Conservation (phyloP, 1,284 basidiomycete genomes). For the Rhodofomes roseus region DNA sequence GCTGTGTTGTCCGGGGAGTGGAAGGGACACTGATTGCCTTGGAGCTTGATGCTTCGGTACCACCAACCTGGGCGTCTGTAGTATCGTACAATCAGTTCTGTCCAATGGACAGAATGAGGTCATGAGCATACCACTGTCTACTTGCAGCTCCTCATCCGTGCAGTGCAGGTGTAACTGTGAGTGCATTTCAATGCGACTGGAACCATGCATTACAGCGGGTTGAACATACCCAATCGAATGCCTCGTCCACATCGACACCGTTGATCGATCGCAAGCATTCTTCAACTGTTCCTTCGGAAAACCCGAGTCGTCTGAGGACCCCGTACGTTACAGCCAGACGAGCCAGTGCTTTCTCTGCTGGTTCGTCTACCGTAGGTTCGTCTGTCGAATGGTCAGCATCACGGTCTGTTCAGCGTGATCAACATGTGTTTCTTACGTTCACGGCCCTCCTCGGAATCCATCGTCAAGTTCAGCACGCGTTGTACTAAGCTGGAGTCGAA, state of each 20-base stretch:
- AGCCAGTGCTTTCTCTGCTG: slow-evolving; percentile 71
- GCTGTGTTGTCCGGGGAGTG: slow-evolving; percentile 23
- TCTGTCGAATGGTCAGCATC: slow-evolving; percentile 22
- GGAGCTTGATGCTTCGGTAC: background rate
- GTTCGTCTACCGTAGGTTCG: slow-evolving; percentile 39
- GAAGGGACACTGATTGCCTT: slow-evolving; percentile 29
- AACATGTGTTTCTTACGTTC: slow-evolving; percentile 30
- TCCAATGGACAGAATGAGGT: background rate
- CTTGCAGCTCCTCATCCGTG: slow-evolving; percentile 52
- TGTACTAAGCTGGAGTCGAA: slow-evolving; percentile 60
- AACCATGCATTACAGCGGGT: background rate
- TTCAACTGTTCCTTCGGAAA: slow-evolving; percentile 65
- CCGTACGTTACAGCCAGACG: slow-evolving; percentile 81
- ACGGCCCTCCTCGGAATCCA: slow-evolving; percentile 31
- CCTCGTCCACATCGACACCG: slow-evolving; percentile 83
- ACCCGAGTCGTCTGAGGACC: slow-evolving; percentile 82
- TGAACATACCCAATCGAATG: slow-evolving; percentile 82
- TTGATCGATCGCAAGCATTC: slow-evolving; percentile 63
- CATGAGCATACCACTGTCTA: slow-evolving; percentile 24
- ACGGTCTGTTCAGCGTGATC: background rate
- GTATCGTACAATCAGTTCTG: background rate
- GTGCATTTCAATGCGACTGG: background rate
- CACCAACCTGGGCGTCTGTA: background rate
- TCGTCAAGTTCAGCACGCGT: slow-evolving; percentile 52
- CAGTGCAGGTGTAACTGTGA: slow-evolving; percentile 32